Conservation (phyloP, 768 basidiomycete species). For the Mycena epipterygia region DNA sequence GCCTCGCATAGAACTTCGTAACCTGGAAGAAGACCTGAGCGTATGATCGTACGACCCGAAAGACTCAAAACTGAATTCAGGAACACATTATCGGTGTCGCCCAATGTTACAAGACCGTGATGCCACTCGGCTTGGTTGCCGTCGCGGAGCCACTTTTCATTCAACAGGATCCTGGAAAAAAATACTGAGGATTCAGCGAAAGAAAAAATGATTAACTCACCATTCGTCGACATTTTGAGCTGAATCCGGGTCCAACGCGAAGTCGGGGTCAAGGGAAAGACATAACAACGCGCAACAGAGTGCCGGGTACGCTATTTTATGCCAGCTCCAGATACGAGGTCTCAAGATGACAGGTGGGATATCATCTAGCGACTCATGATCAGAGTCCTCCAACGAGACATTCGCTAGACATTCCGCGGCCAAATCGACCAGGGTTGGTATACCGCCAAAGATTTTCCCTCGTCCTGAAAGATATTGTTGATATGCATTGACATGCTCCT, state of each 20-base stretch:
- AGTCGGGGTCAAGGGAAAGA: neutral
- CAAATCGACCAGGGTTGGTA: slow-evolving; percentile 19
- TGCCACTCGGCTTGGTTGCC: slow-evolving; percentile 10
- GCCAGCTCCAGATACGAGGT: slow-evolving; percentile 10
- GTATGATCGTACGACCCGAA: slow-evolving; percentile 7
- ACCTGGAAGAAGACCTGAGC: slow-evolving; percentile 7
- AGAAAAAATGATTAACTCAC: neutral
- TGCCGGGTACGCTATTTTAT: slow-evolving; percentile 4
- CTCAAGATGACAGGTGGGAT: slow-evolving; percentile 1
- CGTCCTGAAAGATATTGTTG: neutral
- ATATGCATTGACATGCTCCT: neutral
- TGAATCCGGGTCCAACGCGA: neutral
- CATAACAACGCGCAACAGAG: neutral
- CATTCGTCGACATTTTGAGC: slow-evolving; percentile 18
- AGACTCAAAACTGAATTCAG: neutral
- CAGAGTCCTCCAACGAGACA: neutral
- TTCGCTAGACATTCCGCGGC: slow-evolving; percentile 8
- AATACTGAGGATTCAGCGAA: neutral
- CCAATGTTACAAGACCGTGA: slow-evolving; percentile 17
- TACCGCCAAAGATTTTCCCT: neutral
- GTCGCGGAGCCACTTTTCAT: slow-evolving; percentile 23
- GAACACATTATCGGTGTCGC: slow-evolving; percentile 6
- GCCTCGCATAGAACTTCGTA: slow-evolving; percentile 6
- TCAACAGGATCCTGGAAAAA: slow-evolving; percentile 18
- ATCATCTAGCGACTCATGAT: slow-evolving; percentile 16